Percentiles rank a stretch among this genome's conserved stretches.
These are phyloP conservation scores for Sicyos edulis DNA, from an alignment of 306 rosid genomes.

Conservation along the genomic window DNA sequence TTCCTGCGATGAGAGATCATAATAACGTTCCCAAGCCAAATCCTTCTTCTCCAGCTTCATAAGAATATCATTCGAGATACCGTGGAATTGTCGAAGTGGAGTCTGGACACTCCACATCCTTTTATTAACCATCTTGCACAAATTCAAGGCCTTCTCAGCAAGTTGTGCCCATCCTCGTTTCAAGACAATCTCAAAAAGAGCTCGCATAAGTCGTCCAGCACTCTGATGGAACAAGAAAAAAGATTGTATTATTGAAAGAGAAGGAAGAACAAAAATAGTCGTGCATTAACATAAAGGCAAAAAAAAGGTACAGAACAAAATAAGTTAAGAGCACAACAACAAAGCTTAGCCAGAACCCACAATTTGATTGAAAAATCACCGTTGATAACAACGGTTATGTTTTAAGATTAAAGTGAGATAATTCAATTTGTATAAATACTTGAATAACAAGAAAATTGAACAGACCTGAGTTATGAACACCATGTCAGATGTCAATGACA, in stretches of 20 bases:
- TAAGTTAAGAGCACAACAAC: background rate
- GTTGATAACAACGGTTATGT: background rate
- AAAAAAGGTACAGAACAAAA: background rate
- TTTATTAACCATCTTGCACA: slow-evolving; percentile 85
- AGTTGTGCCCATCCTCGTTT: slow-evolving; percentile 95
- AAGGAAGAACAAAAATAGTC: background rate
- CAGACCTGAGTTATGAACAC: slow-evolving; percentile 92
- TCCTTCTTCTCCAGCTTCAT: slow-evolving; percentile 85
- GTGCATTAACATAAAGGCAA: background rate
- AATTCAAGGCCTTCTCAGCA: slow-evolving; percentile 84
- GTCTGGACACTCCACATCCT: slow-evolving; percentile 95
- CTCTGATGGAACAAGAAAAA: slow-evolving; percentile 39
- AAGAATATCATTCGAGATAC: slow-evolving; percentile 58
- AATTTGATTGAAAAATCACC: background rate
- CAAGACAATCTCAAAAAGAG: slow-evolving; percentile 86
- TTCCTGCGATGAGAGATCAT: slow-evolving; percentile 89
- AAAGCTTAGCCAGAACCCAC: background rate
- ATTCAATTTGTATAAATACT: background rate
- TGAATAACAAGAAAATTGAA: slow-evolving; percentile 11
- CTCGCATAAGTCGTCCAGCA: slow-evolving; percentile 95
- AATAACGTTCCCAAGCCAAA: slow-evolving; percentile 94
- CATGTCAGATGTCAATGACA: slow-evolving; percentile 91
- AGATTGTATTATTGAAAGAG: background rate
- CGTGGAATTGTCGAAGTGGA: slow-evolving; percentile 85
- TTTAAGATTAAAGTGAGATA: background rate